Conservation (phyloP, 2,329 filamentous ascomycete genomes). For the Xylaria sp. region DNA sequence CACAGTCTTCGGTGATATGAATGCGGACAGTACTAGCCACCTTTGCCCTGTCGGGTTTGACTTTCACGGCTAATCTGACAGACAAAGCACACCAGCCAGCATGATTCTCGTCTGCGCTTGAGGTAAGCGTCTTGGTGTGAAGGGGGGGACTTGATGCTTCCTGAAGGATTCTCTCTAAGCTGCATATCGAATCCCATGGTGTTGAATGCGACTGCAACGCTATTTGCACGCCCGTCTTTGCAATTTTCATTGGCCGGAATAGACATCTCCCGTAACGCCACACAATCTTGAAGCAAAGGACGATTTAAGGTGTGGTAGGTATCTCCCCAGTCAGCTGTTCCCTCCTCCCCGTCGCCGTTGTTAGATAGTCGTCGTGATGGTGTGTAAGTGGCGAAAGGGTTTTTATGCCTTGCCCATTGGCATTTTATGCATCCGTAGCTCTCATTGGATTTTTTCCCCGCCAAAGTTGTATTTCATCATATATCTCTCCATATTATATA, state of each 20-base stretch:
- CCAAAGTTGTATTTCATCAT: neutral
- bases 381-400: conserved; percentile 19
- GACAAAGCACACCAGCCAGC: conserved; percentile 1
- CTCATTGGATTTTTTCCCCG: conserved; percentile 14
- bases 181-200: conserved; percentile 31
- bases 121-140: conserved; percentile 3
- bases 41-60: neutral
- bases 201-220: conserved; percentile 16
- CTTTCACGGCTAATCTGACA: conserved; percentile 8
- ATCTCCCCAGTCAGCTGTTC: conserved; percentile 22
- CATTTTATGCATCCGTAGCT: conserved; percentile 7
- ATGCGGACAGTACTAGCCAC: neutral
- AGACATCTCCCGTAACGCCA: conserved; percentile 23
- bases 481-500: conserved; percentile 6
- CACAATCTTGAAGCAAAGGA: conserved; percentile 1
- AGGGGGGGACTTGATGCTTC: conserved; percentile 9
- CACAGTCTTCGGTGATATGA: neutral
- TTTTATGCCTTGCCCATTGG: conserved; percentile 20
- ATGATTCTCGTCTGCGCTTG: conserved; percentile 19
- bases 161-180: conserved; percentile 29
- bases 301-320: conserved; percentile 20
- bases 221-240: neutral
- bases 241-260: conserved; percentile 19
- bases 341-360: neutral
- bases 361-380: conserved; percentile 1